phyloP scores from a whole-genome alignment of 805 yeast genomes.

The Deakozyma indianensis region DNA sequence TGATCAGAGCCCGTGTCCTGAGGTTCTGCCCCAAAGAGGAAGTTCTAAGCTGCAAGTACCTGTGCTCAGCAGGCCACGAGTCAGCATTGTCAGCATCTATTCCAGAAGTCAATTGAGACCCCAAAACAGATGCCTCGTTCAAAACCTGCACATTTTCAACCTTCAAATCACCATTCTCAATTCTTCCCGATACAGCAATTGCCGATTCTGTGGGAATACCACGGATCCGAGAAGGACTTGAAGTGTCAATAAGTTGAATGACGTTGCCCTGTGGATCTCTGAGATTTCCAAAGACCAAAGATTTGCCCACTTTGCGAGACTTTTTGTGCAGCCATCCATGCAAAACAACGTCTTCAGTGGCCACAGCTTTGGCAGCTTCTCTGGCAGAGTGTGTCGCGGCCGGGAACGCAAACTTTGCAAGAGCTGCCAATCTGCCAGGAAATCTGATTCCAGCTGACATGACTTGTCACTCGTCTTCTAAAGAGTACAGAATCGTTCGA shows the following conservation, averaged over 20 bases:
- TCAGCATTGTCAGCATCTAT: constrained; percentile 10
- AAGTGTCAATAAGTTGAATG: constrained; percentile 39
- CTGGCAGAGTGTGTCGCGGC: constrained; percentile 3
- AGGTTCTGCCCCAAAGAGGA: constrained; percentile 17
- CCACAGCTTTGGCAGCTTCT: not conserved
- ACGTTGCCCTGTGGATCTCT: constrained; percentile 60
- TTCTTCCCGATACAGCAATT: constrained; percentile 31
- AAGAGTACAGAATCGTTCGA: too few species aligned
- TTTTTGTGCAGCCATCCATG: constrained; percentile 78
- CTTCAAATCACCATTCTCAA: constrained; percentile 35
- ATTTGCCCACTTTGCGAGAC: constrained; percentile 55
- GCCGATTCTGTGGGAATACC: constrained; percentile 60
- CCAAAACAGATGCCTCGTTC: constrained; percentile 48
- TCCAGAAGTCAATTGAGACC: constrained; percentile 53
- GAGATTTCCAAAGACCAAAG: constrained; percentile 54
- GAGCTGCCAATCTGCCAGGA: not conserved
- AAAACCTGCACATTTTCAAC: constrained; percentile 38
- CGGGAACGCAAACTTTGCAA: constrained; percentile 8
- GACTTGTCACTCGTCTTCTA: too few species aligned
- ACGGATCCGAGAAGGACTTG: constrained; percentile 28
- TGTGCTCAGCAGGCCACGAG: constrained; percentile 61
- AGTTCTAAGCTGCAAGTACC: constrained; percentile 67
- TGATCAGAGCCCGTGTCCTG: constrained; percentile 21
- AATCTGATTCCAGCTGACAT: too few species aligned
- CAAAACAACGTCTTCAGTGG: constrained; percentile 24